A percentile compares a stretch with the other conserved stretches of the same genome.
phyloP scores from a whole-genome alignment of 2,329 filamentous ascomycete genomes.

The Trichophyton benhamiae region DNA sequence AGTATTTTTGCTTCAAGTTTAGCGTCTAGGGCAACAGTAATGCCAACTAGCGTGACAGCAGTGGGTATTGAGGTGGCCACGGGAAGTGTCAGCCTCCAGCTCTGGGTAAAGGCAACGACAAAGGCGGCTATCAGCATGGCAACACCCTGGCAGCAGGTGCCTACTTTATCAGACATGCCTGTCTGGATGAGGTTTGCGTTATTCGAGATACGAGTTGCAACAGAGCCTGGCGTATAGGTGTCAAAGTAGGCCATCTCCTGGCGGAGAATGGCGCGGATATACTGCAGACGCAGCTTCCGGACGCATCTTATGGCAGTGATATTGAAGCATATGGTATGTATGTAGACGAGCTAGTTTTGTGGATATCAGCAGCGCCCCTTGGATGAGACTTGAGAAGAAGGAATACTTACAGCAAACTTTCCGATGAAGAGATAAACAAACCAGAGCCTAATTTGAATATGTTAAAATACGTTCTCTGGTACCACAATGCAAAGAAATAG shows the following conservation, averaged over 20 bases:
- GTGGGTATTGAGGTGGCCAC: conserved; percentile 37
- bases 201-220: conserved; percentile 17
- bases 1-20: conserved; percentile 20
- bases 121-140: conserved; percentile 27
- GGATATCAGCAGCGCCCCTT: neutral
- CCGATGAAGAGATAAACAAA: conserved; percentile 60
- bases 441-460: conserved; percentile 36
- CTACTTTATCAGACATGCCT: conserved; percentile 15
- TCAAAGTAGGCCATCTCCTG: conserved; percentile 23
- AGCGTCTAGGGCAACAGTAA: conserved; percentile 17
- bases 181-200: conserved; percentile 16
- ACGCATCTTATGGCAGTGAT: conserved; percentile 27
- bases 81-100: conserved; percentile 37
- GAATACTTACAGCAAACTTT: conserved; percentile 25
- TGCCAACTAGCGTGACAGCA: conserved; percentile 22
- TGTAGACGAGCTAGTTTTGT: conserved; percentile 46
- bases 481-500: neutral
- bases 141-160: conserved; percentile 13
- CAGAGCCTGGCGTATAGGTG: conserved; percentile 15
- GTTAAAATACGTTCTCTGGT: neutral
- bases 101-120: conserved; percentile 29
- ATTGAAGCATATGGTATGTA: conserved; percentile 43
- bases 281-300: conserved; percentile 17
- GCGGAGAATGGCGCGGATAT: conserved; percentile 15
- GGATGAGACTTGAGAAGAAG: neutral